Evolutionary conservation across 2,329 filamentous ascomycete genomes (phyloP).

Genomic region (Epichloe bromicola): DNA sequence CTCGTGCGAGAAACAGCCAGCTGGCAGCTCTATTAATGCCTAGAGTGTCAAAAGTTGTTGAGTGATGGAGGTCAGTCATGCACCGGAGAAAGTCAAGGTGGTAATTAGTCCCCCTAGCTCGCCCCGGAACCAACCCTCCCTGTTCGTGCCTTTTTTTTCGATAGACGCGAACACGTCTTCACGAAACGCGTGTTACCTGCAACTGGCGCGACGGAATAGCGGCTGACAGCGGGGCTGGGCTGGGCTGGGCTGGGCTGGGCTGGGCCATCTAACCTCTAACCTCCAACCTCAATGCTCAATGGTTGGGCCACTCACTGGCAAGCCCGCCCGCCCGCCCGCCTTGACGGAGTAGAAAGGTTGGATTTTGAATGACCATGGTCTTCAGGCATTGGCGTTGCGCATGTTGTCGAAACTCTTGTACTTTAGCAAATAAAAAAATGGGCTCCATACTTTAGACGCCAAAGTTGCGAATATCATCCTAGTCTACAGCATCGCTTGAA

Average conservation of each 20-base stretch:
- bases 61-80: neutral
- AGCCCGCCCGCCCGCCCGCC: neutral
- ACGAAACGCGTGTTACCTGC: slow-evolving; percentile 4
- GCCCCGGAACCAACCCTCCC: too few relatives aligned
- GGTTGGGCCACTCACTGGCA: neutral
- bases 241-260: neutral
- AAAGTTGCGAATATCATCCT: too few relatives aligned
- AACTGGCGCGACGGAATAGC: neutral
- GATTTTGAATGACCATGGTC: neutral
- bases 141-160: neutral
- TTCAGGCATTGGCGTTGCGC: neutral
- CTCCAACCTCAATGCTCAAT: neutral
- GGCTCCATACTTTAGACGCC: too few relatives aligned
- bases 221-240: neutral
- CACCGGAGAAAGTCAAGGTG: neutral
- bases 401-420: too few relatives aligned
- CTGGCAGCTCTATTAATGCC: neutral
- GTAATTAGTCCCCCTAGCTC: neutral
- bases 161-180: slow-evolving; percentile 7
- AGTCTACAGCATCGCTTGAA: neutral
- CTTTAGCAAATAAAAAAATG: too few relatives aligned
- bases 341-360: neutral
- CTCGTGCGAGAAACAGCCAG: neutral
- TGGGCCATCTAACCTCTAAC: neutral
- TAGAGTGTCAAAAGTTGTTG: neutral